phyloP scores from a whole-genome alignment of 345 rosid species.

The Populus simonii region DNA sequence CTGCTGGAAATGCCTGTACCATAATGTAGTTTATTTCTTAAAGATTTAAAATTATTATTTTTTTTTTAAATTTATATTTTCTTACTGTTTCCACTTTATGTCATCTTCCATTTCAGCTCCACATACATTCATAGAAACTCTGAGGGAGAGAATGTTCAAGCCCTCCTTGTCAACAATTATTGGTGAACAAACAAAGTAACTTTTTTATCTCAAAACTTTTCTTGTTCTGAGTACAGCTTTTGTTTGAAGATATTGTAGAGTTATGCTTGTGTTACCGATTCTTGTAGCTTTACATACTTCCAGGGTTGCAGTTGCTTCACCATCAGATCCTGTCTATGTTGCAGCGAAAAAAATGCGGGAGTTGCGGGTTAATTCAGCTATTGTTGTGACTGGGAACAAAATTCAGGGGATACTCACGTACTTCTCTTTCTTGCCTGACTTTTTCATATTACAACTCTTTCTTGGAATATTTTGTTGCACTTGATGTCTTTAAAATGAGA shows the following conservation, averaged over 20 bases:
- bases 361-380: slow-evolving; percentile 66
- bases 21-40: background rate
- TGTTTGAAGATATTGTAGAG: background rate
- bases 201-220: background rate
- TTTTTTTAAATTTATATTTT: background rate
- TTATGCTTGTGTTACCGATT: slow-evolving; percentile 17
- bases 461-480: background rate
- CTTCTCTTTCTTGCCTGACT: slow-evolving; percentile 20
- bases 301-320: slow-evolving; percentile 73
- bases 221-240: background rate
- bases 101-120: slow-evolving; percentile 50
- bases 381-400: slow-evolving; percentile 62
- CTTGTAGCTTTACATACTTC: slow-evolving; percentile 12
- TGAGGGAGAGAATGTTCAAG: slow-evolving; percentile 95
- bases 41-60: background rate
- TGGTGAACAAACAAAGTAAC: slow-evolving; percentile 65
- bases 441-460: slow-evolving; percentile 3
- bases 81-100: background rate
- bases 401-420: slow-evolving; percentile 90
- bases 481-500: background rate
- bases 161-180: slow-evolving; percentile 86
- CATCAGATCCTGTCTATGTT: slow-evolving; percentile 82
- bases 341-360: slow-evolving; percentile 93
- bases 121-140: slow-evolving; percentile 77
- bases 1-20: background rate